Conservation (phyloP, 352 stramenopile species). For the Phytophthora syringae region DNA sequence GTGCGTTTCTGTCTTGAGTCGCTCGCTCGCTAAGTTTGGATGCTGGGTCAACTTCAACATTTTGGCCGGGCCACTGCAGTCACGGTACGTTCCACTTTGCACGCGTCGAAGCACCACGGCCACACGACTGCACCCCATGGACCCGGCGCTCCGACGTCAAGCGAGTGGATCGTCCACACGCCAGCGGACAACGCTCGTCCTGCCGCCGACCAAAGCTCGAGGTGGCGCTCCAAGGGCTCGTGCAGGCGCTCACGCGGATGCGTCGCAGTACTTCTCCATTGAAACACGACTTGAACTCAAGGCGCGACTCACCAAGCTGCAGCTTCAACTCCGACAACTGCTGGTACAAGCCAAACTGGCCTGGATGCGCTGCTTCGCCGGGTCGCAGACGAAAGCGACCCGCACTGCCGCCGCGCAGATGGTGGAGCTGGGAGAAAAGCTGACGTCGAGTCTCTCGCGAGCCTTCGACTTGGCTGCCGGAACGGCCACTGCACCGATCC, state of each 20-base stretch:
- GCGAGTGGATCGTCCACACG: conserved; percentile 23
- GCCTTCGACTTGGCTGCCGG: conserved; percentile 48
- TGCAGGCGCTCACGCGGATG: conserved; percentile 23
- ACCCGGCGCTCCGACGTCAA: conserved; percentile 33
- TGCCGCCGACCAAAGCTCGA: conserved; percentile 15
- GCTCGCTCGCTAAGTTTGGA: conserved; percentile 24
- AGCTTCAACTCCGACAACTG: conserved; percentile 44
- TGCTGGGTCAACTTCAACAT: conserved; percentile 18
- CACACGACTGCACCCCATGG: conserved; percentile 26
- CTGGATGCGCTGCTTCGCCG: conserved; percentile 66
- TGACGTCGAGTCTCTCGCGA: conserved; percentile 45
- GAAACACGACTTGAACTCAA: conserved; percentile 65
- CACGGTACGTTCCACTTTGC: conserved; percentile 28
- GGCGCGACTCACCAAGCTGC: conserved; percentile 44
- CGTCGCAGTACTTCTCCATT: conserved; percentile 62
- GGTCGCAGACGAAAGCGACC: neutral
- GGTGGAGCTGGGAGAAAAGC: conserved; percentile 48
- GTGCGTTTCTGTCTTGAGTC: neutral
- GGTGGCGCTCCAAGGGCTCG: conserved; percentile 9
- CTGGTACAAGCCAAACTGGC: conserved; percentile 63
- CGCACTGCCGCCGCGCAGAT: conserved; percentile 33
- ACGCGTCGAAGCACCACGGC: no score
- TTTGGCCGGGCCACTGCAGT: conserved; percentile 9
- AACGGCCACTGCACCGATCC: conserved; percentile 36
- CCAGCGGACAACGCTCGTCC: conserved; percentile 16